These are phyloP conservation scores for Lactuca sativa DNA, from an alignment of 129 eudicot genomes.

Conservation along the genomic window DNA sequence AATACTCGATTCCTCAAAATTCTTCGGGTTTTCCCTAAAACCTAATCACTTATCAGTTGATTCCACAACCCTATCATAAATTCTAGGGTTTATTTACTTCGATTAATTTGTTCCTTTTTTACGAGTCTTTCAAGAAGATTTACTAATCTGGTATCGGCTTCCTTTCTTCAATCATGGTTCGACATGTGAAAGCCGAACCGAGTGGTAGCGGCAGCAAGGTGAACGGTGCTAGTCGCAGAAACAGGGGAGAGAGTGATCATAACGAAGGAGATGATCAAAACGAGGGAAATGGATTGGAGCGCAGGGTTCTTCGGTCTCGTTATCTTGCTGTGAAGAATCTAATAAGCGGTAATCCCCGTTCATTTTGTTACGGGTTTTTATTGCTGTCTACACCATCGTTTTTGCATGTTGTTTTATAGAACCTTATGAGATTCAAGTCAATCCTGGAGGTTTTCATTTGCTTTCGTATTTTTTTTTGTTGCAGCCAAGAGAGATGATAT, in stretches of 20 bases:
- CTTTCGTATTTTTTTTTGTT: neutral
- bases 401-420: neutral
- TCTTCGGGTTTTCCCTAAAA: too few relatives aligned
- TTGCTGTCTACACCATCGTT: neutral
- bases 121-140: neutral
- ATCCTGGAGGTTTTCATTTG: neutral
- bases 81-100: slow-evolving; percentile 26
- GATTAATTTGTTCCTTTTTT: neutral
- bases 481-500: slow-evolving; percentile 80
- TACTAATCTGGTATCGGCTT: neutral
- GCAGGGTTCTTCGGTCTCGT: slow-evolving; percentile 68
- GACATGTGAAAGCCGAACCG: slow-evolving; percentile 37
- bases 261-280: slow-evolving; percentile 28
- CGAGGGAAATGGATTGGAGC: slow-evolving; percentile 27
- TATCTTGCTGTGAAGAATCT: slow-evolving; percentile 66
- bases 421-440: neutral
- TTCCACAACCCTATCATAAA: neutral
- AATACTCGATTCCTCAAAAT: neutral
- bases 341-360: slow-evolving; percentile 38
- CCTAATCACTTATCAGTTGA: slow-evolving; percentile 12
- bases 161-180: slow-evolving; percentile 24
- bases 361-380: neutral
- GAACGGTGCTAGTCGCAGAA: slow-evolving; percentile 7
- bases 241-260: slow-evolving; percentile 14
- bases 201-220: slow-evolving; percentile 13